phyloP scores from a whole-genome alignment of 2,329 filamentous ascomycete genomes.

The Pseudogymnoascus sp. region DNA sequence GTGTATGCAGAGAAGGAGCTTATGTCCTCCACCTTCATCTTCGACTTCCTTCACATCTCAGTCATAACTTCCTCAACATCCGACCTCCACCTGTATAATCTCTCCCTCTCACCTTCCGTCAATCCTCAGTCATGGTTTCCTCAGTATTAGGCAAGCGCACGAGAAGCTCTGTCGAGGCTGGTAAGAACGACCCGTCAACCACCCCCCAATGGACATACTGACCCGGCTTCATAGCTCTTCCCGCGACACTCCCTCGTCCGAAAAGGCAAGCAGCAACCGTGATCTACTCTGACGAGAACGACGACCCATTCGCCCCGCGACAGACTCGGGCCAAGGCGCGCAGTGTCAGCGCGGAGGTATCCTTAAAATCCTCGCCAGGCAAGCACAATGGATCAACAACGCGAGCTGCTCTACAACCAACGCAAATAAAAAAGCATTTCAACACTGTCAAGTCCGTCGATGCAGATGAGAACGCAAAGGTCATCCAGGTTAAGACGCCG shows the following conservation, averaged over 20 bases:
- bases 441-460: conserved; percentile 31
- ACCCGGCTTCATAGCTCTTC: conserved; percentile 25
- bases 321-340: conserved; percentile 25
- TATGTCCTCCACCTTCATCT: not conserved
- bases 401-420: conserved; percentile 36
- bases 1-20: not conserved
- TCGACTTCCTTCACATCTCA: not conserved
- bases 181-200: conserved; percentile 26
- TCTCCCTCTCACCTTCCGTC: conserved; percentile 10
- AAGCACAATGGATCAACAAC: conserved; percentile 40
- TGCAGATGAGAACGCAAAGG: conserved; percentile 38
- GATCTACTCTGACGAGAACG: conserved; percentile 59
- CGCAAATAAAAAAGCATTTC: conserved; percentile 40
- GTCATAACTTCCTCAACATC: conserved; percentile 9
- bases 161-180: conserved; percentile 31
- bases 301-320: conserved; percentile 46
- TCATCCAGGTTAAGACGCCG: conserved; percentile 55
- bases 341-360: conserved; percentile 32
- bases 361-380: conserved; percentile 31
- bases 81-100: conserved; percentile 7
- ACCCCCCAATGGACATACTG: conserved; percentile 16
- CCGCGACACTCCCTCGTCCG: conserved; percentile 28
- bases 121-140: conserved; percentile 24
- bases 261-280: conserved; percentile 37
- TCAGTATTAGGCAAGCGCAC: conserved; percentile 42